Base-by-base conservation (phyloP, 2,329 filamentous ascomycete species). In the Colletotrichum gloeosporioides region DNA sequence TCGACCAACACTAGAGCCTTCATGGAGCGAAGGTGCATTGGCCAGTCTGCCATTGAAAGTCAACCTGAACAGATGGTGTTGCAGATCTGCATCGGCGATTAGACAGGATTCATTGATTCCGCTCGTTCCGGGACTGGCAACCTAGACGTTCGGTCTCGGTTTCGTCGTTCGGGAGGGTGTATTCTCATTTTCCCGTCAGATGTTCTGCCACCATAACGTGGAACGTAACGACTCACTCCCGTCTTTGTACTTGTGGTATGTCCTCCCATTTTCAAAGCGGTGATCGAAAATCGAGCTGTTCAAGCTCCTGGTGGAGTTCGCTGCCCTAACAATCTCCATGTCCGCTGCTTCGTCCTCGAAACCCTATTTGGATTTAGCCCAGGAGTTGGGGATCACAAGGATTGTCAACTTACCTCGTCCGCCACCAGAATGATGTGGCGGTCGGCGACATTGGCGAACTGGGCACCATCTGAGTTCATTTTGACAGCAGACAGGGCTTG, bases 61-160 rank as follows among this genome's bases (percentile, higher is more conserved):
- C 12, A 86, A 74, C 0, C 77, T 65, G 36, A 82, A 83, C 0
- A 85, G 70, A 44, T 85, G 80, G 71, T 86, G 85, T 77, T 85
- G 84, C 1, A 86, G 73, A 71, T 86, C 83, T 44, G 16, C 5
- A 2, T 44, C 8, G 8, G 10, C 16, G 1, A 44, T 44, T n/a
- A 44, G 39, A 18, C 18, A 44, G 39, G 8, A 81, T 78, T 27
- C 34, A 22, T 6, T 22, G 3, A 10, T 29, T 1, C 22, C 25
- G 4, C 39, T 66, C 10, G 16, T 39, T 8, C 32, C 15, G 32
- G 18, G 16, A 49, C 75, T 7, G 4, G 39, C 16, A 15, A 75
- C 69, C 67, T 6, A 83, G 61, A 32, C 81, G 80, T 9, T 83
- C 81, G 75, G 81, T 82, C 64, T 83, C 71, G 70, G 77, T 72